Base-by-base conservation (phyloP, 805 yeast species). In the Kodamaea laetipori region DNA sequence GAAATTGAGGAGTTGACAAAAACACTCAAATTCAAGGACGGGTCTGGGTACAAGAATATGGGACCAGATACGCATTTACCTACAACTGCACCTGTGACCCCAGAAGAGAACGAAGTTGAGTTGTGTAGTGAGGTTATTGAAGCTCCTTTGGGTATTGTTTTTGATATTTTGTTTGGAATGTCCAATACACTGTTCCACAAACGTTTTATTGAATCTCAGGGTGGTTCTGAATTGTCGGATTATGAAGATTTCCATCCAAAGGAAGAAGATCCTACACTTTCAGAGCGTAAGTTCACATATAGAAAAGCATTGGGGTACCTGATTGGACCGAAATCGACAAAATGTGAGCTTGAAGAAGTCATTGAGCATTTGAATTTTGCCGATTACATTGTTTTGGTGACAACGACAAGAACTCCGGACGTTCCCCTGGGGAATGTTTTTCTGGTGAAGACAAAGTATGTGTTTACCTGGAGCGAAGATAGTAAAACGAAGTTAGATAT, bases 391-490 rank as follows among this genome's bases (percentile, higher is more conserved):
- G 67, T 71, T 23, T 78, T 81, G 2, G 69, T 74, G 2, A 86
- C 83, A 50, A 59, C 69, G 1, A 81, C 90, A 0, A 76, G 73
- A 38, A 82, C 89, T 0, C 95, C 94, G 0, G 94, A 86, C 64
- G 88, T 86, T n/a, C 95, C 95, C 0, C 80, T 86, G 25, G 94
- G 95, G 6, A 75, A 71, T 49, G 69, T 84, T 0, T 86, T 86
- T 52, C 71, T 74, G 37, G 84, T 84, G 3, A 70, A 73, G 41
- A 82, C 94, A 1, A 68, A 72, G 21, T 72, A 76, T 26, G 74
- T 73, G 51, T 61, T 84, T 5, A 70, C 79, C 8, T 86, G 95
- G 94, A 86, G 74, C 3, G 68, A 66, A 2, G 71, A 73, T 39
- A 82, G 82, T 56, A 46, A 61, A 6, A 84, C 90, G 0, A 67